Conservation (phyloP, 2,329 filamentous ascomycete species). For the Fusarium agapanthi region DNA sequence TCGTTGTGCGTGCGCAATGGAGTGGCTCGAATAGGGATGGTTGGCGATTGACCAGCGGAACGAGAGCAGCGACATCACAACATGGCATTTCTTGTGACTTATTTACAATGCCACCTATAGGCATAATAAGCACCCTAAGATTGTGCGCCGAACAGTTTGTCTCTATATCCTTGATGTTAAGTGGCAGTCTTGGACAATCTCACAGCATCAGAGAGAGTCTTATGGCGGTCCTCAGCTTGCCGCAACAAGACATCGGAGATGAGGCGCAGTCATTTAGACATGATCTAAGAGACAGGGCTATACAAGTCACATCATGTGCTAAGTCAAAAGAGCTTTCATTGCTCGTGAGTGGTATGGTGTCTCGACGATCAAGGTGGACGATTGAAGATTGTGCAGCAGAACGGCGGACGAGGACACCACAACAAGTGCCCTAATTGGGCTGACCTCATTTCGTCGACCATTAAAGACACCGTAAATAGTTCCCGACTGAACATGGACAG, state of each 20-base stretch:
- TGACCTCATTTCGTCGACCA: fast-evolving
- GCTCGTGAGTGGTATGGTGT: neutral
- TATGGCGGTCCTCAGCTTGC: neutral
- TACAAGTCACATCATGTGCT: fast-evolving
- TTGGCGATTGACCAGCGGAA: neutral
- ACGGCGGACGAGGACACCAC: neutral
- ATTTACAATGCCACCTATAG: fast-evolving
- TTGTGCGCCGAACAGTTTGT: neutral
- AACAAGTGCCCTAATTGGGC: neutral
- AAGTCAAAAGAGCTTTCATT: too few relatives aligned
- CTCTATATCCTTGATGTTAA: fast-evolving
- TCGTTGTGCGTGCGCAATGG: neutral
- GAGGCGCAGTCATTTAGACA: neutral
- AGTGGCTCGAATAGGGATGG: neutral
- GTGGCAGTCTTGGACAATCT: too few relatives aligned
- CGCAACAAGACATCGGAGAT: neutral
- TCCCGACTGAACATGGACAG: fast-evolving
- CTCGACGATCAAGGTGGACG: neutral
- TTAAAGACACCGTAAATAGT: fast-evolving
- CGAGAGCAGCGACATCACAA: neutral
- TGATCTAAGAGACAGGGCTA: fast-evolving
- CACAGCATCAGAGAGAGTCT: fast-evolving
- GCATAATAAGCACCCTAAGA: fast-evolving
- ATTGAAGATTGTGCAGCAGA: neutral
- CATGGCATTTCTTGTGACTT: fast-evolving